A percentile compares a stretch with the other conserved stretches of the same genome.
These are phyloP conservation scores for Rhizopus microsporus DNA, from an alignment of 371 early-diverging fungal genomes.

Conservation along the genomic window DNA sequence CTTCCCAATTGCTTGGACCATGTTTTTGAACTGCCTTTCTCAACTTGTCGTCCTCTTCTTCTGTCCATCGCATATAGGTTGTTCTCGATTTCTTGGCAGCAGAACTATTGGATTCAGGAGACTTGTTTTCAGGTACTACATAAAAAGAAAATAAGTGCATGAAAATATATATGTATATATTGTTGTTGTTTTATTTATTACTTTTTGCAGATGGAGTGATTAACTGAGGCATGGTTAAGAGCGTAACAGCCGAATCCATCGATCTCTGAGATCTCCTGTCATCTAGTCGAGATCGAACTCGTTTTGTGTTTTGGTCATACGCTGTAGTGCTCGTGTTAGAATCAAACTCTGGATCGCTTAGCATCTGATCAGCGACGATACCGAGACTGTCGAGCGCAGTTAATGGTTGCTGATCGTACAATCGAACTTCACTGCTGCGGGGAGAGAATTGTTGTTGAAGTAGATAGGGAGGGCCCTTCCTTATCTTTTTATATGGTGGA, in stretches of 20 bases:
- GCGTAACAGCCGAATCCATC: conserved; percentile 49
- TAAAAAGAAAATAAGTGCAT: too few species aligned
- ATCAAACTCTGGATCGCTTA: conserved; percentile 34
- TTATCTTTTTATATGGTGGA: conserved; percentile 6
- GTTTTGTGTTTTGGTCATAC: conserved; percentile 6
- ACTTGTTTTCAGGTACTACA: too few species aligned
- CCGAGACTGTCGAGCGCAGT: conserved; percentile 35
- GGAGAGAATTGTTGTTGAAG: conserved; percentile 53
- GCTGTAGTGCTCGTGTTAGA: not conserved
- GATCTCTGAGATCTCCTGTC: conserved; percentile 46
- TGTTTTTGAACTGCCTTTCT: conserved; percentile 33
- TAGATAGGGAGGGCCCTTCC: conserved; percentile 42
- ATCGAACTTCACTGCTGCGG: conserved; percentile 33
- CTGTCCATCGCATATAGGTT: conserved; percentile 46
- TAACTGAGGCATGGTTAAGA: conserved; percentile 43
- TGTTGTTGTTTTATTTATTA: not conserved
- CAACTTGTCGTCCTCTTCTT: conserved; percentile 35
- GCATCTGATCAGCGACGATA: conserved; percentile 42
- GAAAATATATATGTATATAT: too few species aligned
- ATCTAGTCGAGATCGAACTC: conserved; percentile 19
- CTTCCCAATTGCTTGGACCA: conserved; percentile 46
- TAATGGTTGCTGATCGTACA: conserved; percentile 18
- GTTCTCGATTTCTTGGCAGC: conserved; percentile 42
- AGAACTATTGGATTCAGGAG: not conserved
- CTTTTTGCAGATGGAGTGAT: conserved; percentile 12